These are phyloP conservation scores for Fusarium mundagurra DNA, from an alignment of 2,329 filamentous ascomycete species.

Conservation along the genomic window DNA sequence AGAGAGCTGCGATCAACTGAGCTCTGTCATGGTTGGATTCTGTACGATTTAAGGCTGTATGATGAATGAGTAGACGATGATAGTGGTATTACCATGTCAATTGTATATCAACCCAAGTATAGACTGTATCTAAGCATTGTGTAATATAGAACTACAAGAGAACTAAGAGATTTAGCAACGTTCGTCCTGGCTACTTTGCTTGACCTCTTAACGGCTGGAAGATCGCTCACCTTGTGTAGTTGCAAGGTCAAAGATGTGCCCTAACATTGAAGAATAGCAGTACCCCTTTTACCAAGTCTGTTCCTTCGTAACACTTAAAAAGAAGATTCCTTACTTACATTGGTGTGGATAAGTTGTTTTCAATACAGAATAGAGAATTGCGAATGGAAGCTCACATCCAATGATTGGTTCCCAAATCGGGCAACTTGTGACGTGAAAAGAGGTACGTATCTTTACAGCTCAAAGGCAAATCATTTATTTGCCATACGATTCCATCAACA, in stretches of 20 bases:
- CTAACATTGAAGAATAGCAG: not conserved
- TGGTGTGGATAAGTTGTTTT: not conserved
- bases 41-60: slow-evolving; percentile 14
- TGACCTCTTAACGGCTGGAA: not conserved
- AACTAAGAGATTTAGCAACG: not conserved
- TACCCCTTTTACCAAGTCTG: not conserved
- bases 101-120: slow-evolving; percentile 19
- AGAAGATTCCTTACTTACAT: not conserved
- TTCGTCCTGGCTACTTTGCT: not conserved
- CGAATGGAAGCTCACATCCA: not conserved
- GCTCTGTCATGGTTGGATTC: not conserved
- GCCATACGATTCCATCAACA: slow-evolving; percentile 24
- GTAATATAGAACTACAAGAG: not conserved
- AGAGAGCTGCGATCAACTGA: slow-evolving; percentile 35
- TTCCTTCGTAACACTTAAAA: not conserved
- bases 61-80: slow-evolving; percentile 26
- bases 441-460: not conserved
- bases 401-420: not conserved
- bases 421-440: not conserved
- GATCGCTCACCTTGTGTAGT: slow-evolving; percentile 7
- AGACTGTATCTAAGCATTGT: slow-evolving; percentile 24
- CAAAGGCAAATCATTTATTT: slow-evolving; percentile 16
- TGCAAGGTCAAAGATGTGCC: not conserved
- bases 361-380: not conserved
- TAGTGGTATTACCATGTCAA: slow-evolving; percentile 17